Conservation (phyloP, 1,139 yeast genomes). For the Tardiomyces digboiensis region DNA sequence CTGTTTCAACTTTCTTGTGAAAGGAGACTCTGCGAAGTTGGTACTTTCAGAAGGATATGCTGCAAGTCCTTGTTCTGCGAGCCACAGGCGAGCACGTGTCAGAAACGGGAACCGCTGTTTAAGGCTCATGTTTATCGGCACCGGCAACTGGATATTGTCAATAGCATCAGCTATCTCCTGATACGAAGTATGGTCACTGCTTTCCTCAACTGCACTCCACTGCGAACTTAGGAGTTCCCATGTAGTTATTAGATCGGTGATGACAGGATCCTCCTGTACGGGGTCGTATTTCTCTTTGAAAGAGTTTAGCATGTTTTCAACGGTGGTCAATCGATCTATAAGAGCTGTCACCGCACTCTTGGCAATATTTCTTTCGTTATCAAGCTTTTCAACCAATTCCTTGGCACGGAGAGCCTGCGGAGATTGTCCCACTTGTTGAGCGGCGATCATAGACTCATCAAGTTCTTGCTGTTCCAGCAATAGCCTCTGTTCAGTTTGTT, state of each 20-base stretch:
- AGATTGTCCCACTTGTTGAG: constrained; percentile 6
- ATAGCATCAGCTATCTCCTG: background rate
- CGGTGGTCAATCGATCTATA: constrained; percentile 16
- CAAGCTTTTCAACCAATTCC: constrained; percentile 9
- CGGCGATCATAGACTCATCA: constrained; percentile 2
- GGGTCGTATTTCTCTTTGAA: constrained; percentile 65
- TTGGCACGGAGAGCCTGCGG: constrained; percentile 6
- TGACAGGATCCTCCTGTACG: constrained; percentile 84
- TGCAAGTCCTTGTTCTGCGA: constrained; percentile 19
- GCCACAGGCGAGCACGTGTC: constrained; percentile 10
- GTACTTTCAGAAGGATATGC: constrained; percentile 3
- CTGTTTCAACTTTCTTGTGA: constrained; percentile 8
- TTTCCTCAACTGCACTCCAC: constrained; percentile 1
- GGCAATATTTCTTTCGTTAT: constrained; percentile 12
- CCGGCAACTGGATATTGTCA: background rate
- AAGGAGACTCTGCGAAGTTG: constrained; percentile 2
- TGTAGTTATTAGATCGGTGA: constrained; percentile 56
- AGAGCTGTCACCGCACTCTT: constrained; percentile 9
- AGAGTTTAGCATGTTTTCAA: constrained; percentile 38
- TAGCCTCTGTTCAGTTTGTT: constrained; percentile 3
- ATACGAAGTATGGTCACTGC: background rate
- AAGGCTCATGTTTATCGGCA: background rate
- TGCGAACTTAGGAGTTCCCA: constrained; percentile 35
- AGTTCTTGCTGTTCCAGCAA: constrained; percentile 2
- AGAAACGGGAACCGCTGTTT: background rate